Evolutionary conservation across 495 filamentous ascomycete genomes (phyloP).

Genomic region (Bathelium albidoporum): DNA sequence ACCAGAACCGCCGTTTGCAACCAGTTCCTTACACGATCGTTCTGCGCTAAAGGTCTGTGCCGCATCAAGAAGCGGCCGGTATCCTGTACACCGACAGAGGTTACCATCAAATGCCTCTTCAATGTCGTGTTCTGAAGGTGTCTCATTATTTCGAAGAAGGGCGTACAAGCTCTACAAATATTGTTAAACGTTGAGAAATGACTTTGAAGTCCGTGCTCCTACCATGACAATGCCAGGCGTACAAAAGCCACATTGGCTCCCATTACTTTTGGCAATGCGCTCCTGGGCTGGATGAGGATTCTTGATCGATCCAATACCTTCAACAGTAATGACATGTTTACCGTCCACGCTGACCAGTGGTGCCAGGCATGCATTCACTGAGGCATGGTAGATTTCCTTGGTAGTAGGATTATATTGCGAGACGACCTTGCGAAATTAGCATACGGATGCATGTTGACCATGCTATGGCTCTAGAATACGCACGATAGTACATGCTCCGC

Average conservation of each 20-base stretch:
- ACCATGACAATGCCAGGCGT: constrained; percentile 97
- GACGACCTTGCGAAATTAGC: constrained; percentile 46
- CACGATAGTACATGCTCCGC: constrained; percentile 89
- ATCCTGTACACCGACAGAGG: constrained; percentile 90
- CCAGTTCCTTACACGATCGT: constrained; percentile 46
- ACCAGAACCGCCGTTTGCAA: constrained; percentile 47
- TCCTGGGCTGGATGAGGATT: constrained; percentile 87
- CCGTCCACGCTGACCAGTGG: constrained; percentile 88
- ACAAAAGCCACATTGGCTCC: constrained; percentile 71
- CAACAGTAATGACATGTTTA: constrained; percentile 96
- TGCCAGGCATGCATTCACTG: constrained; percentile 88
- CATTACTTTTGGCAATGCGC: constrained; percentile 65
- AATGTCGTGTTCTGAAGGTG: constrained; percentile 60
- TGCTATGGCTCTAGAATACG: constrained; percentile 18
- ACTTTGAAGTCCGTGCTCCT: constrained; percentile 9
- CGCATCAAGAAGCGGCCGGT: constrained; percentile 87
- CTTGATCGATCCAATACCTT: constrained; percentile 89
- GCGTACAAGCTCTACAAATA: constrained; percentile 58
- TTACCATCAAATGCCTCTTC: constrained; percentile 95
- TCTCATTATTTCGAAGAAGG: constrained; percentile 61
- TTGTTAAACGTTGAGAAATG: constrained; percentile 18
- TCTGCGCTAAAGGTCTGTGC: constrained; percentile 60
- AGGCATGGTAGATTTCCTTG: constrained; percentile 79
- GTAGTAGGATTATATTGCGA: constrained; percentile 89
- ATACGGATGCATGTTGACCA: constrained; percentile 6